Conservation (phyloP, 192 early-diverging fungal genomes). For the Pilaira anomala region DNA sequence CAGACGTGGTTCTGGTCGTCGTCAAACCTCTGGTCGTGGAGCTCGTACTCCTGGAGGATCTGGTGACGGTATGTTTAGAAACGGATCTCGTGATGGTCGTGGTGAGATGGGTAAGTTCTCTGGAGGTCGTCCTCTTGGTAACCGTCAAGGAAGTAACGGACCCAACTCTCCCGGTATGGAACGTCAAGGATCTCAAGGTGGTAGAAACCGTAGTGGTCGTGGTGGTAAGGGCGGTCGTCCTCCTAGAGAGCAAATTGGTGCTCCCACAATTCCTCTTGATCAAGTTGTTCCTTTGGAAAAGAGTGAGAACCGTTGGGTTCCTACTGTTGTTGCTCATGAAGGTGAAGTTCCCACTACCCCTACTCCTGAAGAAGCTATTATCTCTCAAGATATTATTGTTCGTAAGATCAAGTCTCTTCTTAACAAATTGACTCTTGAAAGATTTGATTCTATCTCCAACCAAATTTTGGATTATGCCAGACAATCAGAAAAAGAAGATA, state of each 20-base stretch:
- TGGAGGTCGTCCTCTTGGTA: constrained; percentile 38
- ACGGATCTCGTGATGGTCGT: constrained; percentile 33
- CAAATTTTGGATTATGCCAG: constrained; percentile 82
- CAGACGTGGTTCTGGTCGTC: constrained; percentile 14
- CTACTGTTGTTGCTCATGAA: constrained; percentile 39
- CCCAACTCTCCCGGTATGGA: constrained; percentile 34
- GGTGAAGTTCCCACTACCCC: constrained; percentile 33
- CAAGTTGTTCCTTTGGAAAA: constrained; percentile 78
- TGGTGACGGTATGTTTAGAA: constrained; percentile 37
- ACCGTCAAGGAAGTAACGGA: constrained; percentile 48
- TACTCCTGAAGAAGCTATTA: constrained; percentile 38
- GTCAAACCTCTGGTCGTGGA: constrained; percentile 34
- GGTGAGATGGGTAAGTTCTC: constrained; percentile 40
- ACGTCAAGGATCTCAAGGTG: constrained; percentile 46
- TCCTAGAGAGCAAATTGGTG: constrained; percentile 38
- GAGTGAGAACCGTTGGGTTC: constrained; percentile 80
- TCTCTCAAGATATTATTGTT: constrained; percentile 56
- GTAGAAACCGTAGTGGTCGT: constrained; percentile 56
- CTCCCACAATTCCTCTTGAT: constrained; percentile 49
- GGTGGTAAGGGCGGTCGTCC: constrained; percentile 48
- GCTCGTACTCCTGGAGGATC: constrained; percentile 20
- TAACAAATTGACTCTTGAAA: constrained; percentile 97
- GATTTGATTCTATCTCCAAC: constrained; percentile 82
- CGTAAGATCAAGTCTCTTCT: constrained; percentile 86
- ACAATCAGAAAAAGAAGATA: constrained; percentile 58